phyloP scores from a whole-genome alignment of 2,329 filamentous ascomycete species.

The Pyricularia grisea region DNA sequence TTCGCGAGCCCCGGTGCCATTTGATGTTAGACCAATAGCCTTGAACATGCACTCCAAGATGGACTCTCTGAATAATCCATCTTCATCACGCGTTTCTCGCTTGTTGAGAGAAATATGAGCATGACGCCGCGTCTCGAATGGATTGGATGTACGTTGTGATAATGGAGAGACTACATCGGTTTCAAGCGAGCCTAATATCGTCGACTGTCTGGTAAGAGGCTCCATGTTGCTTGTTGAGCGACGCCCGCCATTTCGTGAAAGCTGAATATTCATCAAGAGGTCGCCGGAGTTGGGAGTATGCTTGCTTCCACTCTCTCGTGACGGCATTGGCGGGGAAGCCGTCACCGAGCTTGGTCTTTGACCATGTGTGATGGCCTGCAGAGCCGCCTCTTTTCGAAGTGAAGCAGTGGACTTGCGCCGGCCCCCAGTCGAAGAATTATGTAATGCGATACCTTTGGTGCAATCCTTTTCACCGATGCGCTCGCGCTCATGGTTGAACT shows the following conservation, averaged over 20 bases:
- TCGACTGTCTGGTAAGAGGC: conserved; percentile 13
- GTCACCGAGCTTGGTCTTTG: conserved; percentile 34
- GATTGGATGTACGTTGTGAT: conserved; percentile 42
- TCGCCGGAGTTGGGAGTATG: conserved; percentile 63
- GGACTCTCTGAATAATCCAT: conserved; percentile 78
- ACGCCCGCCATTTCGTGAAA: conserved; percentile 51
- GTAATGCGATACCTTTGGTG: conserved; percentile 87
- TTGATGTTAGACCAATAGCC: conserved; percentile 71
- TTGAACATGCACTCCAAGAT: conserved; percentile 95
- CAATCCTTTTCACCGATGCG: conserved; percentile 72
- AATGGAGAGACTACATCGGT: conserved; percentile 34
- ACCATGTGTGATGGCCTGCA: conserved; percentile 52
- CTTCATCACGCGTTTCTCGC: conserved; percentile 79
- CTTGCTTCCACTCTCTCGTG: conserved; percentile 29
- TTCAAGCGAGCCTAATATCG: conserved; percentile 19
- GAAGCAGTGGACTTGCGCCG: conserved; percentile 64
- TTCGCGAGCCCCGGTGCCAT: conserved; percentile 55
- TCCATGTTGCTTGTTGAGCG: conserved; percentile 20
- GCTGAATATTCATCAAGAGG: conserved; percentile 67
- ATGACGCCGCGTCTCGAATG: conserved; percentile 43
- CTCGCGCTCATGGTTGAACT: conserved; percentile 79
- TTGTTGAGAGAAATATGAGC: conserved; percentile 49
- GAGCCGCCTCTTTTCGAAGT: conserved; percentile 68
- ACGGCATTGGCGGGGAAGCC: conserved; percentile 20
- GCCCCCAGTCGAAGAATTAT: conserved; percentile 62